Conservation (phyloP, 768 basidiomycete genomes). For the Sarcomyxa edulis region DNA sequence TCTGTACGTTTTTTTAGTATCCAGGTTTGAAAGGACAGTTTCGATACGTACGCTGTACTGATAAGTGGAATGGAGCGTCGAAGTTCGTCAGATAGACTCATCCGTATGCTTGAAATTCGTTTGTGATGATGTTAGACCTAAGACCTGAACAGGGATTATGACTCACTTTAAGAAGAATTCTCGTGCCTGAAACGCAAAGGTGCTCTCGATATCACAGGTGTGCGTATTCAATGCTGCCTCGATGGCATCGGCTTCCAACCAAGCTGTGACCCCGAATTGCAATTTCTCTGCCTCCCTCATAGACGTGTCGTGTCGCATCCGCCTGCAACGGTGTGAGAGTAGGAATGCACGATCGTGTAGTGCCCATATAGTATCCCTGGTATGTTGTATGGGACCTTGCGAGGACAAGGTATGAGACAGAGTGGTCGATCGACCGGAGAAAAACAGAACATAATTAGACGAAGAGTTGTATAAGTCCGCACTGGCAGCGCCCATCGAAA, state of each 20-base stretch:
- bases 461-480: too few species aligned
- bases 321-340: constrained; percentile 69
- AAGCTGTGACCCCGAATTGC: constrained; percentile 60
- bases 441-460: too few species aligned
- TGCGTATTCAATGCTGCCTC: constrained; percentile 60
- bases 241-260: constrained; percentile 65
- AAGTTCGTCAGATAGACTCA: constrained; percentile 68
- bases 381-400: constrained; percentile 26
- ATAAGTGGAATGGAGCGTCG: constrained; percentile 58
- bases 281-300: constrained; percentile 47
- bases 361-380: constrained; percentile 71
- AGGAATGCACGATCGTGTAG: constrained; percentile 64
- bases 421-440: constrained; percentile 63
- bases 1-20: too few species aligned
- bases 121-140: too few species aligned
- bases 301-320: constrained; percentile 41
- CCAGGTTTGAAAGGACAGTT: too few species aligned
- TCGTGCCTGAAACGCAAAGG: constrained; percentile 64
- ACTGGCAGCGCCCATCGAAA: too few species aligned
- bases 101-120: constrained; percentile 70
- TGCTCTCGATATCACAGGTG: constrained; percentile 60
- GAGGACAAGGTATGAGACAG: constrained; percentile 23
- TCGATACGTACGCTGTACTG: constrained; percentile 46
- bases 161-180: constrained; percentile 76
- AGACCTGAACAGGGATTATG: too few species aligned